Evolutionary conservation across 257 asterid species (phyloP), one percentile per base, ranked within the genome.

Genomic region (Solanum neorickii): DNA sequence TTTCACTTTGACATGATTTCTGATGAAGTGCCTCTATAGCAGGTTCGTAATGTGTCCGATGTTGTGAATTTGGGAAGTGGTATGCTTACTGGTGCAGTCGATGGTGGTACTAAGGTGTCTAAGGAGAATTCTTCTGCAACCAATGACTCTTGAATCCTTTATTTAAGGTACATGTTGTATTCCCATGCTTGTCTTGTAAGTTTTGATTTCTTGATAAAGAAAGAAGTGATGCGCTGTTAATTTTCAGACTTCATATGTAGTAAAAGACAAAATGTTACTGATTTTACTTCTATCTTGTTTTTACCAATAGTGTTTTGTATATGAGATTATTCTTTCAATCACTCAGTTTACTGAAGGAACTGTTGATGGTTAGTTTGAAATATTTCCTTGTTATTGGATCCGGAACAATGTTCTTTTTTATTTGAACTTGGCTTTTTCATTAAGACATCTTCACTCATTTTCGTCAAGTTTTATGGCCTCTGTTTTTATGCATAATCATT

Each of bases 11-110:
- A 29, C 42, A 29, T 80, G 66, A 80, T 82, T 7, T 82, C 68
- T 82, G 11, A 82, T 49, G 7, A 82, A 82, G 85, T 82, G 85
- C 46, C 31, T 88, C 46, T 66, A 76, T 84, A 86, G 56, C 92
- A 95, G 98, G 92, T 90, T 89, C 86, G 85, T 52, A 92, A 83
- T 76, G 86, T 90, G 82, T 87, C 89, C 65, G 89, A 89, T 89
- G 93, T 86, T 78, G 87, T 47, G 52, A 91, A 89, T 84, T 84
- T 70, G 46, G 92, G 87, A 89, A 89, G 85, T 72, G 87, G 87
- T 87, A 91, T 86, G 73, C 86, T 87, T 82, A 87, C 85, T 87
- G 88, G 87, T 90, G 88, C 84, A 21, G 60, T 89, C 29, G 77
- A 84, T 47, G 80, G 86, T 84, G 84, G 87, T 86, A 88, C 87